Evolutionary conservation across 2,329 filamentous ascomycete genomes (phyloP), one percentile per base, ranked within the genome.

Genomic region (Colletotrichum orbiculare): DNA sequence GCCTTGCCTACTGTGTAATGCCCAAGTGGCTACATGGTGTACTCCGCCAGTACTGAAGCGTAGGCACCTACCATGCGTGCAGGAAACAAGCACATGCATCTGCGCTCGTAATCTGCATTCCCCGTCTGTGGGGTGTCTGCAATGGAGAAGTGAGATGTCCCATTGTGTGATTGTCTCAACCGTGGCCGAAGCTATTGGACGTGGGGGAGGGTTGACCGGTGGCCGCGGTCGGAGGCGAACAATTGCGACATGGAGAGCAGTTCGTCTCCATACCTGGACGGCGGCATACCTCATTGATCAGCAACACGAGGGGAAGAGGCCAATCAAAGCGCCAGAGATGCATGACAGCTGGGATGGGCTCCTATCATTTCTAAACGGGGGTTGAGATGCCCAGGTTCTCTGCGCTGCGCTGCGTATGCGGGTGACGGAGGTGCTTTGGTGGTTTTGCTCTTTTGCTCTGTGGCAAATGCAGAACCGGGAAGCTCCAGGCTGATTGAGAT

Each of bases 271-370:
- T 43, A 57, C 15, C 49, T 25, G 54, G 54, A 56, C 46, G 35
- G 11, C 54, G 17, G 62, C 58, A 65, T 35, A 56, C 58, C 52
- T 62, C 58, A 62, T 62, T 47, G 58, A 56, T 65, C 58, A 52
- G 62, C 62, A 49, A 56, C 37, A 43, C 37, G 33, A 38, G 33
- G 47, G 35, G 57, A 54, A 43, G 34, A 42, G 39, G 35, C 57
- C 48, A 45, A n/a, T 46, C 41, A 8, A 45, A 48, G 56, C 41
- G 57, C 42, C 42, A 25, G 34, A 47, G 17, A 45, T 25, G 33
- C 42, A 41, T 38, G 49, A 10, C 25, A 25, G 25, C 4, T 25
- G 25, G 25, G 25, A 25, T 25, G 25, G 25, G 25, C 25, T 48
- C 45, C 54, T 48, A 41, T 57, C 35, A 55, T 47, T 45, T 25